Conservation (phyloP, 768 basidiomycete genomes). For the Collybia nuda region DNA sequence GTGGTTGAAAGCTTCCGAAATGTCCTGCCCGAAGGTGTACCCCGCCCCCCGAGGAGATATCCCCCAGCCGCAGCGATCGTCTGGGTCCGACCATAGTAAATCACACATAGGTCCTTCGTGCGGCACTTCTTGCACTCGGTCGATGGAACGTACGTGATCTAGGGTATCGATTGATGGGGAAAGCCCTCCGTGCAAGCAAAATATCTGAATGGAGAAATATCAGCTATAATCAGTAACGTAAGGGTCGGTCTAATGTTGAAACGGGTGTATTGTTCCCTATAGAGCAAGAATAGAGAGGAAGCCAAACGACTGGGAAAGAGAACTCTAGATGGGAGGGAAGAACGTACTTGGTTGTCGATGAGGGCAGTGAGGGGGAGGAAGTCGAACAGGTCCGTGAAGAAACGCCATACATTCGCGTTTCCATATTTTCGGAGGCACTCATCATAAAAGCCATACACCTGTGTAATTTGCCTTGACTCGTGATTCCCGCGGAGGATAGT, state of each 20-base stretch:
- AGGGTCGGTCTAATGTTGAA: conserved; percentile 8
- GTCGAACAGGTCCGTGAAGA: conserved; percentile 98
- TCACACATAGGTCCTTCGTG: conserved; percentile 99
- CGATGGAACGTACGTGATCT: conserved; percentile 98
- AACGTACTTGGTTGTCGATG: conserved; percentile 97
- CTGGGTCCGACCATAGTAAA: conserved; percentile 98
- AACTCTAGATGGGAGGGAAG: conserved; percentile 3
- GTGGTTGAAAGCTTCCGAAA: conserved; percentile 98
- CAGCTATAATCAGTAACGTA: conserved; percentile 16
- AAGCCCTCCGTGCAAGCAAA: conserved; percentile 96
- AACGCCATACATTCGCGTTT: conserved; percentile 99
- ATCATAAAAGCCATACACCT: conserved; percentile 99
- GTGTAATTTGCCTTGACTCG: conserved; percentile 99
- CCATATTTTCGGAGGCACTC: conserved; percentile 99
- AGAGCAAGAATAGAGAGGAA: conserved; percentile 6
- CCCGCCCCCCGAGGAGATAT: conserved; percentile 98
- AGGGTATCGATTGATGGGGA: conserved; percentile 99
- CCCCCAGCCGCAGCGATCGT: conserved; percentile 99
- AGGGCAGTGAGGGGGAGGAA: conserved; percentile 96
- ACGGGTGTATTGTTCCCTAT: conserved; percentile 11
- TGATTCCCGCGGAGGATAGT: conserved; percentile 98
- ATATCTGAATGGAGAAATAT: conserved; percentile 64
- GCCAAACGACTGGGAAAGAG: conserved; percentile 3
- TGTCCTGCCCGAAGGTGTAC: conserved; percentile 99
- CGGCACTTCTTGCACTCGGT: conserved; percentile 98